phyloP scores from a whole-genome alignment of 805 yeast species.

The Saturnispora saitoi region DNA sequence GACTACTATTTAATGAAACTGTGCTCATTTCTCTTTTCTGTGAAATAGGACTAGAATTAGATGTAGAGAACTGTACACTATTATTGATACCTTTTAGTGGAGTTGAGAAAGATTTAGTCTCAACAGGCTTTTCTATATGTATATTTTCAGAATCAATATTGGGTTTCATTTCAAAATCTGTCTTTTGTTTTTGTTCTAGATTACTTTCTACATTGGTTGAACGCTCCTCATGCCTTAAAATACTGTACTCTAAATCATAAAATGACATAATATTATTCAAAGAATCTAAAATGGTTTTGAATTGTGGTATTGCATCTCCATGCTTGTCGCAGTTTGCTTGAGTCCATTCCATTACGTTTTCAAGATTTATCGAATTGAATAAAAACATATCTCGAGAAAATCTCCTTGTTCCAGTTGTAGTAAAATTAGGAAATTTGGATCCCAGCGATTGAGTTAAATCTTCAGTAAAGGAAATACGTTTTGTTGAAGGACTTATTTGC shows the following conservation, averaged over 20 bases:
- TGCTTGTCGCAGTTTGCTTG: constrained; percentile 2
- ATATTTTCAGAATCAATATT: not conserved
- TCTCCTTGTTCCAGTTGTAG: constrained; percentile 2
- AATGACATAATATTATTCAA: constrained; percentile 11
- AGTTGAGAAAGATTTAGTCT: not conserved
- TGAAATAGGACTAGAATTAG: not conserved
- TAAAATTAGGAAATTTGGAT: constrained; percentile 1
- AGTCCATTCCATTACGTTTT: constrained; percentile 4
- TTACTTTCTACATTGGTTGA: not conserved
- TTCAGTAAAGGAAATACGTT: not conserved
- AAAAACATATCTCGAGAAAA: constrained; percentile 5
- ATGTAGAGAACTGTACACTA: not conserved
- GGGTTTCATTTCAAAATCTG: not conserved
- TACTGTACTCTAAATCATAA: not conserved
- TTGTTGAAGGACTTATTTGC: not conserved
- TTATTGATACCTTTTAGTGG: not conserved
- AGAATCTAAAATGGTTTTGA: constrained; percentile 12
- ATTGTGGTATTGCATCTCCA: constrained; percentile 15
- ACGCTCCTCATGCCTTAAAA: not conserved
- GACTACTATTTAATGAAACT: constrained; percentile 1
- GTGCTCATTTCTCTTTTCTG: constrained; percentile 2
- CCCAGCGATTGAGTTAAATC: constrained; percentile 6
- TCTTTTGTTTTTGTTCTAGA: not conserved
- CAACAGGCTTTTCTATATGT: not conserved
- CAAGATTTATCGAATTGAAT: constrained; percentile 3